A percentile compares a stretch with the other conserved stretches of the same genome.
Evolutionary conservation across 2,329 filamentous ascomycete species (phyloP).

Genomic region (Fusarium tjaetaba): DNA sequence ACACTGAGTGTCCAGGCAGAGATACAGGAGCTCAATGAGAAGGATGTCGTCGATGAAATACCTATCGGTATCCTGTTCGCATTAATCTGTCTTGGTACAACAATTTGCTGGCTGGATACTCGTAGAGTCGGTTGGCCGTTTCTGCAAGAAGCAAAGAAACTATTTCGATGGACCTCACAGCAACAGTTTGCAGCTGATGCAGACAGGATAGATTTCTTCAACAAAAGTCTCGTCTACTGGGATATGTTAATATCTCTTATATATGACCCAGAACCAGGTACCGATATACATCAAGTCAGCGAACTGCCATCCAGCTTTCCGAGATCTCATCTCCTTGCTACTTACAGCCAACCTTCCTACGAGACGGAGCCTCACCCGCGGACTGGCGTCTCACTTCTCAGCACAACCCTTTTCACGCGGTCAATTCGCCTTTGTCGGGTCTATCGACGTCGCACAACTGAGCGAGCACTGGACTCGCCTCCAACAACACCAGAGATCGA

Average conservation of each 20-base stretch:
- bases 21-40: background rate
- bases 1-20: background rate
- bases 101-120: background rate
- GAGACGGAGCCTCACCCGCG: background rate
- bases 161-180: background rate
- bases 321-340: accelerated
- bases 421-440: background rate
- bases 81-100: background rate
- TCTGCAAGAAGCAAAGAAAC: background rate
- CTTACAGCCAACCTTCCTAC: background rate
- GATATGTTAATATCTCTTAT: background rate
- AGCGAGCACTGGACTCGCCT: accelerated
- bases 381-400: background rate
- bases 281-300: accelerated
- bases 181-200: background rate
- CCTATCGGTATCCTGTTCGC: background rate
- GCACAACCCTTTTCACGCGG: background rate
- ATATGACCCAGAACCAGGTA: background rate
- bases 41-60: accelerated
- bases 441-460: background rate
- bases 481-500: accelerated
- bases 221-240: background rate
- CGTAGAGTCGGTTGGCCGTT: background rate
- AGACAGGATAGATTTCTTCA: accelerated
- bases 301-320: accelerated